A percentile compares a stretch with the other conserved stretches of the same genome.
Evolutionary conservation across 2,329 filamentous ascomycete genomes (phyloP).

Genomic region (Sarocladiaceae sp.): DNA sequence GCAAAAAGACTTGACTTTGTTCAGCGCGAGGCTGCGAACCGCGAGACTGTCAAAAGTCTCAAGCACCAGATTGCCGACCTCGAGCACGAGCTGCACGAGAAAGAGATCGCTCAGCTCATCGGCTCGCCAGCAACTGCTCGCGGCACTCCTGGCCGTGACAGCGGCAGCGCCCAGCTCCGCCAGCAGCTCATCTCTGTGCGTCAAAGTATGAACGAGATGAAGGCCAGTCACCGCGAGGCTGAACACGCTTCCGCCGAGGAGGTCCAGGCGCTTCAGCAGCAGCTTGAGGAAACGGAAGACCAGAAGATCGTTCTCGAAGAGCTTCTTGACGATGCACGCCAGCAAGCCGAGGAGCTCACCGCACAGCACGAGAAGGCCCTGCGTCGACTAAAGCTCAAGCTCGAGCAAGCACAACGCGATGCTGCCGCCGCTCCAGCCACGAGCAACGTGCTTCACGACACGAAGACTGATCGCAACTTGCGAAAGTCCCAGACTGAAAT

Average conservation of each 20-base stretch:
- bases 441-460: constrained; percentile 25
- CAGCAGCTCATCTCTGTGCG: constrained; percentile 58
- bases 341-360: constrained; percentile 44
- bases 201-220: constrained; percentile 53
- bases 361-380: constrained; percentile 39
- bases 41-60: constrained; percentile 57
- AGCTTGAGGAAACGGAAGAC: constrained; percentile 54
- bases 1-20: constrained; percentile 63
- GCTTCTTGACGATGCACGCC: constrained; percentile 51
- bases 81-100: constrained; percentile 63
- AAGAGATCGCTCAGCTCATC: constrained; percentile 48
- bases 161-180: constrained; percentile 54
- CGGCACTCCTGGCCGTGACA: constrained; percentile 53
- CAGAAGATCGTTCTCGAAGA: constrained; percentile 55
- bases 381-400: constrained; percentile 41
- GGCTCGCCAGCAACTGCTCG: constrained; percentile 39
- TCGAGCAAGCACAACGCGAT: constrained; percentile 48
- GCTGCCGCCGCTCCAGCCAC: constrained; percentile 20
- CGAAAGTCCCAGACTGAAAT: constrained; percentile 60
- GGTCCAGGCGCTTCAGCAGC: constrained; percentile 45
- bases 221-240: constrained; percentile 43
- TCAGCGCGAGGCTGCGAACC: constrained; percentile 62
- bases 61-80: constrained; percentile 63
- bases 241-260: constrained; percentile 40
- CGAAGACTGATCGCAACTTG: constrained; percentile 55